Conservation (phyloP, 148 eudicot species). For the Polygonum maritimum region DNA sequence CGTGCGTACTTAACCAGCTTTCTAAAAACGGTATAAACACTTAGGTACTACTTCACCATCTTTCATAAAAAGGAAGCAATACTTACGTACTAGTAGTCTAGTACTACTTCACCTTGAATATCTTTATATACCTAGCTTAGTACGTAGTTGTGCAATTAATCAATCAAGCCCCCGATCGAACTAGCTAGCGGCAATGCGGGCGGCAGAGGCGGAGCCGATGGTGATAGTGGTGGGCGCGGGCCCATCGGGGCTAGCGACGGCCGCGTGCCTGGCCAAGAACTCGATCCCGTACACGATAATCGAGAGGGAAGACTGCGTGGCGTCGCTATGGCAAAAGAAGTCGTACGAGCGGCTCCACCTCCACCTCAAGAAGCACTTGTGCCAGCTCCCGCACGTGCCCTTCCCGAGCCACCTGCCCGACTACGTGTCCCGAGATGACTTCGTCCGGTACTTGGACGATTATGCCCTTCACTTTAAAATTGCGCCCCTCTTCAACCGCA, state of each 20-base stretch:
- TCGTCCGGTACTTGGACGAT: conserved; percentile 47
- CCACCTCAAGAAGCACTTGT: conserved; percentile 48
- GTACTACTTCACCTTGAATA: too few species aligned
- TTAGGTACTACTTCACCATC: too few species aligned
- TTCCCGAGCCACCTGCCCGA: conserved; percentile 33
- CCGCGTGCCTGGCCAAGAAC: conserved; percentile 44
- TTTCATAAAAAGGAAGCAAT: too few species aligned
- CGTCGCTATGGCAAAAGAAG: conserved; percentile 62
- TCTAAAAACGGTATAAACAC: too few species aligned
- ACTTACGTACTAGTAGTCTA: too few species aligned
- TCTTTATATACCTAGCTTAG: too few species aligned
- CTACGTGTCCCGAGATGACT: conserved; percentile 30
- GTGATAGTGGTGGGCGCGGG: conserved; percentile 69
- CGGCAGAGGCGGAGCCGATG: neutral
- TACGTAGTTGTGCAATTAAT: too few species aligned
- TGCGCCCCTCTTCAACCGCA: conserved; percentile 29
- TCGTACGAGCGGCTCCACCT: conserved; percentile 72
- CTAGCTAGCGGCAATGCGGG: neutral
- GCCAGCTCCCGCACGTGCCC: conserved; percentile 46
- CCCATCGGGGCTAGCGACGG: conserved; percentile 60
- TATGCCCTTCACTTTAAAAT: conserved; percentile 49
- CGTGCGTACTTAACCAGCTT: too few species aligned
- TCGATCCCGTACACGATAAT: conserved; percentile 51
- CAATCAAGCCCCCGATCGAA: too few species aligned
- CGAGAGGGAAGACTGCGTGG: conserved; percentile 63